Conservation (phyloP, 768 basidiomycete genomes). For the Astraeus odoratus region DNA sequence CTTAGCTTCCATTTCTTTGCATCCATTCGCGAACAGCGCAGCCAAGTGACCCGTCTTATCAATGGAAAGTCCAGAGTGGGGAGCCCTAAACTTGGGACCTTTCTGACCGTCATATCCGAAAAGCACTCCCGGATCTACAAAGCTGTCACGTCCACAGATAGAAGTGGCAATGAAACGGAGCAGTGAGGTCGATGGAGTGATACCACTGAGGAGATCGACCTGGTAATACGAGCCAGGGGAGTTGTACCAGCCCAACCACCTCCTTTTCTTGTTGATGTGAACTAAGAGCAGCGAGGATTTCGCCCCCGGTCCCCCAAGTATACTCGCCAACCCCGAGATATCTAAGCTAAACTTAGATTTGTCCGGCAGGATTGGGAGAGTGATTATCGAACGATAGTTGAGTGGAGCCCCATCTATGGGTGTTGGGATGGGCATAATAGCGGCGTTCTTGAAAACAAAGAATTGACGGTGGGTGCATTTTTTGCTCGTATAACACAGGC, state of each 20-base stretch:
- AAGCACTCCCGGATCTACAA: constrained; percentile 11
- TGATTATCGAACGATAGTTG: not conserved
- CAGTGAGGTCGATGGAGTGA: not conserved
- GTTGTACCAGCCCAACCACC: constrained; percentile 10
- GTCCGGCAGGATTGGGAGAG: not conserved
- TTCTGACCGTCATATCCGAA: constrained; percentile 20
- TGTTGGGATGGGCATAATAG: no score
- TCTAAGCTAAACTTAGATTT: constrained; percentile 6
- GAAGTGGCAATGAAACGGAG: not conserved
- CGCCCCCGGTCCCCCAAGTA: constrained; percentile 23
- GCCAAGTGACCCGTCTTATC: constrained; percentile 25
- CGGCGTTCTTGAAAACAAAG: no score
- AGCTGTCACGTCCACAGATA: constrained; percentile 15
- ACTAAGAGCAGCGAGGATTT: constrained; percentile 19
- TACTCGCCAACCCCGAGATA: constrained; percentile 17
- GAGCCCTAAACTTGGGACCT: constrained; percentile 23
- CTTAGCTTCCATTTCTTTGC: constrained; percentile 6
- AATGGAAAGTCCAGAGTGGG: constrained; percentile 21
- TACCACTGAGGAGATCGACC: not conserved
- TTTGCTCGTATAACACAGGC: no score
- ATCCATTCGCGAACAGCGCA: constrained; percentile 16
- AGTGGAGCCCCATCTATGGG: no score
- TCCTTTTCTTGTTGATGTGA: constrained; percentile 15
- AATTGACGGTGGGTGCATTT: no score
- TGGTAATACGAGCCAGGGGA: not conserved